Evolutionary conservation across 2,329 filamentous ascomycete genomes (phyloP), one percentile per base, ranked within the genome.

Genomic region (Clonostachys rhizophaga): DNA sequence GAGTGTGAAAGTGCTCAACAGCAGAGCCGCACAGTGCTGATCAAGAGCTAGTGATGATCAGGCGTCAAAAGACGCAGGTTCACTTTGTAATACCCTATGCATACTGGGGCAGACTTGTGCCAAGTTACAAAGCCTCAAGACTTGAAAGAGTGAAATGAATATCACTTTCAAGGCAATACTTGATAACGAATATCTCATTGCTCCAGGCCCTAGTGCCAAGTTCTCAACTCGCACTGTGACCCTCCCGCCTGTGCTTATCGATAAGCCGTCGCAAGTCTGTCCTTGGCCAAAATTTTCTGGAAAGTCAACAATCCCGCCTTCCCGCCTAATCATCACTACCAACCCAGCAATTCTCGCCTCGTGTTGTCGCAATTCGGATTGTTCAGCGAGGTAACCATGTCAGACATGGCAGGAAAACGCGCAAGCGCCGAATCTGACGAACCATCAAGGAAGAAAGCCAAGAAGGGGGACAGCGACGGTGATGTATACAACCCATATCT

Each of bases 401-500:
- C 66, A 49, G 68, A 72, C 50, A 63, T 51, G 52, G 63, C 59
- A 54, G 64, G 59, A 46, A 78, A 77, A 61, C 68, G 74, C 53
- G 61, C 62, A 45, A 75, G 67, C 54, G 63, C 68, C 45, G 72
- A 76, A 50, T 56, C 60, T 43, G 71, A 74, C 44, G 68, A 68
- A 20, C 47, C 58, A 42, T 66, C 57, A 34, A 64, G 67, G 50
- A 74, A 74, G 55, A 78, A 74, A 63, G 60, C 63, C 40, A 68
- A 66, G 52, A 73, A 66, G 57, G 54, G 55, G 13, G 60, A 61
- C 34, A 37, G 30, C 16, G 37, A 47, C n/a, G 62, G 58, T 46
- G 55, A 60, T 16, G 67, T 66, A 52, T 63, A 79, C 63, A 97
- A 97, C 65, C 89, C 89, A 2, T 97, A 99, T 72, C 83, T 99